Conservation (phyloP, 2,329 filamentous ascomycete genomes). For the Diaporthe eres region DNA sequence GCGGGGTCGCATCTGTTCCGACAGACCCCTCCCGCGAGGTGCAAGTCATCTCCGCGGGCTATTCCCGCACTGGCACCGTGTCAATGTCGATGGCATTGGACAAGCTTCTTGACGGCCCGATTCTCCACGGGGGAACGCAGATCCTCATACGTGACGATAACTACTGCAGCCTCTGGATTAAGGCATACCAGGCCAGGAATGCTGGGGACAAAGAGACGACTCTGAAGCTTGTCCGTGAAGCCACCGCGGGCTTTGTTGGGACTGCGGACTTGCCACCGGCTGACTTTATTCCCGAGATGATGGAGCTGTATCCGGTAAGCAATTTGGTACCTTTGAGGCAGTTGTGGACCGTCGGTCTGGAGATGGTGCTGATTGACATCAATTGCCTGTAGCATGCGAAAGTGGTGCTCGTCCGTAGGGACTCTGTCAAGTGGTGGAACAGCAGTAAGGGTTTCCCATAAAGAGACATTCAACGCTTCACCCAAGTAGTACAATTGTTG, state of each 20-base stretch:
- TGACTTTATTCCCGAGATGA: conserved; percentile 34
- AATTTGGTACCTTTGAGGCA: not conserved
- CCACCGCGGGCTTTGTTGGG: conserved; percentile 35
- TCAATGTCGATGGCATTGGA: conserved; percentile 39
- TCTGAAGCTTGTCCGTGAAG: conserved; percentile 44
- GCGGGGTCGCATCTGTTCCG: conserved; percentile 35
- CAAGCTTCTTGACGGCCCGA: conserved; percentile 36
- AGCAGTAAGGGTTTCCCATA: not conserved
- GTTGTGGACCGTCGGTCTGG: no score
- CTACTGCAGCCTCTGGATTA: conserved; percentile 45
- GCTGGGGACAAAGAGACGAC: conserved; percentile 44
- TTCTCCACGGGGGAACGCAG: conserved; percentile 37
- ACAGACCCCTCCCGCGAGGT: conserved; percentile 24
- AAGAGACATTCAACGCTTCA: not conserved
- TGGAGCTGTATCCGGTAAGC: conserved; percentile 15
- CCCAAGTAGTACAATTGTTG: not conserved
- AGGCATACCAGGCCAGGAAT: conserved; percentile 45
- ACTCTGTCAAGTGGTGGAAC: conserved; percentile 27
- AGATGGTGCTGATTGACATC: not conserved
- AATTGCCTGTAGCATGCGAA: not conserved
- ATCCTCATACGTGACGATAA: conserved; percentile 37
- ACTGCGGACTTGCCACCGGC: conserved; percentile 18
- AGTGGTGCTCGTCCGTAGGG: conserved; percentile 14
- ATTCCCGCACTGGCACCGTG: conserved; percentile 41
- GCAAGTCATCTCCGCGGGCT: conserved; percentile 41